Base-by-base conservation (phyloP, 768 basidiomycete genomes). In the Punctularia strigosozonata region DNA sequence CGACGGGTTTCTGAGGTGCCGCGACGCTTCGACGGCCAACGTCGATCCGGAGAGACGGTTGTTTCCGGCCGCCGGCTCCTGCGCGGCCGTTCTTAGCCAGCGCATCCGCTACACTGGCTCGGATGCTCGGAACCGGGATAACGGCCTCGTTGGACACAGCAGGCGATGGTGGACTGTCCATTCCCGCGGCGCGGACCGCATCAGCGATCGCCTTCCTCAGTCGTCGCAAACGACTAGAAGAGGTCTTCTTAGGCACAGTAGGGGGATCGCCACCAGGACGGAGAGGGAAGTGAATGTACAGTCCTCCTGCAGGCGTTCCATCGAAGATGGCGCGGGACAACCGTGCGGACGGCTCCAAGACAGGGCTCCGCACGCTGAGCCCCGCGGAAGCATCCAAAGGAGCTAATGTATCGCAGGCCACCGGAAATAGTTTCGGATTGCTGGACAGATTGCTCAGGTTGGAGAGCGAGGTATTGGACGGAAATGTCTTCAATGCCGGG, bases 111-210 rank as follows among this genome's bases (percentile, higher is more conserved):
- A n/a, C n/a, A n/a, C n/a, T n/a, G n/a, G n/a, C n/a, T n/a, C n/a
- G n/a, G n/a, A n/a, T n/a, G n/a, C n/a, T n/a, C n/a, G n/a, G n/a
- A n/a, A n/a, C n/a, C n/a, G n/a, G n/a, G n/a, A n/a, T n/a, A n/a
- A n/a, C n/a, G n/a, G n/a, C n/a, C n/a, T n/a, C n/a, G n/a, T n/a
- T n/a, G n/a, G n/a, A n/a, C n/a, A n/a, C n/a, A n/a, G n/a, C n/a
- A n/a, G n/a, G n/a, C n/a, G n/a, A n/a, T n/a, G 58, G 53, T 0
- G 62, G 53, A n/a, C 51, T 39, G 36, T 56, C 57, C 64, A 66
- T 66, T 31, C 64, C 65, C 17, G 62, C 63, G 14, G 53, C 54
- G 14, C 59, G 47, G 5, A 65, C 63, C 5, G 65, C 65, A 18
- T 43, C 46, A 21, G 55, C 55, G 36, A 65, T 64, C 18, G 56